These are phyloP conservation scores for Komagataella kurtzmanii DNA, from an alignment of 805 yeast genomes.

Conservation along the genomic window DNA sequence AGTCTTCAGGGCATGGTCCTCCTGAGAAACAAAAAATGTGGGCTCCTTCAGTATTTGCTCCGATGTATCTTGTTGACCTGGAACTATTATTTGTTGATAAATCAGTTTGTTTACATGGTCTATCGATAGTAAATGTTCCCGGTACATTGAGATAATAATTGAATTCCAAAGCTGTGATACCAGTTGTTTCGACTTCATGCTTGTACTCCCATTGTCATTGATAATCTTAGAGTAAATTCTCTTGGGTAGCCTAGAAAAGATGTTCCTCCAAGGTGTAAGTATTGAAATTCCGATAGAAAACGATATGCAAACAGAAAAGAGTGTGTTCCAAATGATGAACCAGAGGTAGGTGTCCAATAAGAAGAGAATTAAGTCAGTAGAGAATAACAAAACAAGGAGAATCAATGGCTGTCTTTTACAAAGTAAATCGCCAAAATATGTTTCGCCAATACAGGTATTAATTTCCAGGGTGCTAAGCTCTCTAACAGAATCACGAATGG, in stretches of 20 bases:
- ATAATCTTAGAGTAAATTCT: constrained; percentile 35
- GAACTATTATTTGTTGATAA: constrained; percentile 21
- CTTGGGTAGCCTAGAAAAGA: constrained; percentile 35
- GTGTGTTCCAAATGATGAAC: constrained; percentile 43
- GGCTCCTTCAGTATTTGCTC: constrained; percentile 36
- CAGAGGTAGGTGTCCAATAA: constrained; percentile 43
- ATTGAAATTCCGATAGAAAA: constrained; percentile 39
- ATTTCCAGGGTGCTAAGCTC: constrained; percentile 30
- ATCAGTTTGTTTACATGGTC: constrained; percentile 28
- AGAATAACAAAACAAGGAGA: constrained; percentile 23
- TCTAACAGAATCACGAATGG: constrained; percentile 36
- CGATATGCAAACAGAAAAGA: constrained; percentile 33
- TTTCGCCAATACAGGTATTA: constrained; percentile 29
- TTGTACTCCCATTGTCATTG: constrained; percentile 27
- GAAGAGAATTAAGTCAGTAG: constrained; percentile 34
- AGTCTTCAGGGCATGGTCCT: constrained; percentile 29
- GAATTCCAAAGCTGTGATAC: constrained; percentile 43
- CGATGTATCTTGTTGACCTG: neutral
- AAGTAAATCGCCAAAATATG: constrained; percentile 22
- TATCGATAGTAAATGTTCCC: constrained; percentile 36
- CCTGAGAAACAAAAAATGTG: constrained; percentile 32
- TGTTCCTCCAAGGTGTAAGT: constrained; percentile 46
- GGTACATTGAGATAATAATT: constrained; percentile 35
- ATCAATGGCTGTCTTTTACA: constrained; percentile 29
- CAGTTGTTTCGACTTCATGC: constrained; percentile 23